Base-by-base conservation (phyloP, 1,284 basidiomycete species). In the Trametes pubescens region DNA sequence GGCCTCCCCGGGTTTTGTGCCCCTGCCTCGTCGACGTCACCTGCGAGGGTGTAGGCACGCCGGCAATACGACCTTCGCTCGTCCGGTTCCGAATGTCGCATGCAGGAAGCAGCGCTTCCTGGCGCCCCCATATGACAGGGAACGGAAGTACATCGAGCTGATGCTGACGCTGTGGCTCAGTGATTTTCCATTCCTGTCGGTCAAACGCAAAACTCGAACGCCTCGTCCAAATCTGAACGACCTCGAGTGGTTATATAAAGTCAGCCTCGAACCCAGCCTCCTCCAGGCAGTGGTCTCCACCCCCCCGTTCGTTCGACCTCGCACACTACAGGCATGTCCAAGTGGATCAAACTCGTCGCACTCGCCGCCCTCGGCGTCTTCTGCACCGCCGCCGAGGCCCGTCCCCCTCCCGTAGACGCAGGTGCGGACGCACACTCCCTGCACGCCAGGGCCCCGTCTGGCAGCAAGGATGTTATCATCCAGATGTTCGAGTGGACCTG, bases 401-500 rank as follows among this genome's bases (percentile, higher is more conserved):
- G 48, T 18, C 65, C 65, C 1, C 44, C 32, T 40, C 3, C 22
- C n/a, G 4, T 38, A 24, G 38, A 46, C 14, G 40, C 40, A 3
- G 38, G 7, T 40, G 24, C 22, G 9, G 24, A 37, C 11, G 22
- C 24, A 4, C 24, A 10, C 24, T 44, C 61, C 9, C 40, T 68
- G 34, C 18, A 52, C 9, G 34, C 48, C 13, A 65, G 71, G 16
- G 61, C 59, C 2, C 69, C 71, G 7, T 54, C 65, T 21, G 57
- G 54, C 11, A 53, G 47, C 58, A 73, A 73, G 60, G 53, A 59
- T 21, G 73, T 74, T 56, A 76, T 78, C 59, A 68, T 73, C 22
- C 76, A 78, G 62, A 75, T 78, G 74, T 78, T 78, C 63, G 71
- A 78, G 57, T 77, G 76, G 75, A 72, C 70, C 0, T 78, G 81